A percentile compares a stretch with the other conserved stretches of the same genome.
These are phyloP conservation scores for Yamadazyma epiphylla DNA, from an alignment of 1,139 yeast genomes.

Conservation along the genomic window DNA sequence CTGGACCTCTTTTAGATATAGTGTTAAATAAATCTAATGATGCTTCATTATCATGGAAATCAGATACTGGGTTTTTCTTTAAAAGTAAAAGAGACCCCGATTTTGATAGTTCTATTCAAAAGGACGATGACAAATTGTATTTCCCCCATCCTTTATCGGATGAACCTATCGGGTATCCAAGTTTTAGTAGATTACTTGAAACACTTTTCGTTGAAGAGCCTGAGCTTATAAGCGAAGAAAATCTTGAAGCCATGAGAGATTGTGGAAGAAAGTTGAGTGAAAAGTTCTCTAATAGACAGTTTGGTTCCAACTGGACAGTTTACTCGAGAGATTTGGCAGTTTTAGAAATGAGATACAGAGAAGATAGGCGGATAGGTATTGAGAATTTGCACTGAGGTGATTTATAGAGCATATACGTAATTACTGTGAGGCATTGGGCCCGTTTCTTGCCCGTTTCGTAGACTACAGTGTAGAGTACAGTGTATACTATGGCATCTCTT, in stretches of 20 bases:
- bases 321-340: slow-evolving; percentile 34
- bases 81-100: slow-evolving; percentile 54
- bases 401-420: no score
- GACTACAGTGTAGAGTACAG: no score
- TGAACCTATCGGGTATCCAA: slow-evolving; percentile 27
- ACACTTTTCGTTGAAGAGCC: slow-evolving; percentile 43
- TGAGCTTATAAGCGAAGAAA: slow-evolving; percentile 28
- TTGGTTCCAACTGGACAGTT: slow-evolving; percentile 57
- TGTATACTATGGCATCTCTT: no score
- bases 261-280: slow-evolving; percentile 50
- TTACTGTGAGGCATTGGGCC: no score
- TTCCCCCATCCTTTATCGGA: slow-evolving; percentile 13
- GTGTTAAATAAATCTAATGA: slow-evolving; percentile 32
- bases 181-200: slow-evolving; percentile 30
- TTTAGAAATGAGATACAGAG: slow-evolving; percentile 39
- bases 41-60: slow-evolving; percentile 24
- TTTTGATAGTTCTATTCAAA: slow-evolving; percentile 40
- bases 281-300: slow-evolving; percentile 67
- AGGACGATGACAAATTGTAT: slow-evolving; percentile 12
- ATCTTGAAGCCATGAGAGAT: slow-evolving; percentile 42
- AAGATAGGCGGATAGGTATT: slow-evolving; percentile 30
- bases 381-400: slow-evolving; percentile 34
- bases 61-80: slow-evolving; percentile 73
- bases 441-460: no score
- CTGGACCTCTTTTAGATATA: slow-evolving; percentile 90